Base-by-base conservation (phyloP, 345 rosid species). In the Iberis pinnata region DNA sequence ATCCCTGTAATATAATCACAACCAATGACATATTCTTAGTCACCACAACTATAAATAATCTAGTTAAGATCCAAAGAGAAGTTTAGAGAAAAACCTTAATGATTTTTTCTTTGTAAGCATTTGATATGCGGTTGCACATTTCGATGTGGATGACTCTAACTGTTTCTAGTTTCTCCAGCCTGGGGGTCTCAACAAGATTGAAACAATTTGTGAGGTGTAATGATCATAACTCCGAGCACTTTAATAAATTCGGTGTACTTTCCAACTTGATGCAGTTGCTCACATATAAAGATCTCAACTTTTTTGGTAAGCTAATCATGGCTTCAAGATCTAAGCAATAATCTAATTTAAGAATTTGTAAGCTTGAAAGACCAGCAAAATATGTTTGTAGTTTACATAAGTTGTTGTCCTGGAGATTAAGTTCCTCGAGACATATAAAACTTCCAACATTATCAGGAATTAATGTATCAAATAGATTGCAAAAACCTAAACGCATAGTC, bases 51-150 rank as follows among this genome's bases (percentile, higher is more conserved):
- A 27, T 16, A n/a, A n/a, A n/a, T n/a, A n/a, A n/a, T n/a, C n/a
- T n/a, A n/a, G n/a, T n/a, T n/a, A n/a, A n/a, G n/a, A n/a, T n/a
- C n/a, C n/a, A n/a, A n/a, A n/a, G n/a, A n/a, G n/a, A n/a, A n/a
- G n/a, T n/a, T n/a, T n/a, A n/a, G n/a, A n/a, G n/a, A n/a, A n/a
- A 6, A 9, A 49, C 65, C 58, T 61, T 43, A 49, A 61, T 61
- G 51, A 61, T 42, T 5, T 6, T 50, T 22, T 50, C 65, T 42
- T 25, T 2, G n/a, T 32, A 6, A 4, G 33, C 5, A 37, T 1
- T 16, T 26, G 60, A 0, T 10, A 63, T 26, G 2, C 29, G 8
- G 22, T 9, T 63, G 53, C 67, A 63, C 67, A 53, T 63, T 53
- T 63, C 67, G 53, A 53, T 63, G 22, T 54, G 68, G 48, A 53